A percentile compares a stretch with the other conserved stretches of the same genome.
phyloP scores from a whole-genome alignment of 75 land plant species.

The Ceratopteris richardii region DNA sequence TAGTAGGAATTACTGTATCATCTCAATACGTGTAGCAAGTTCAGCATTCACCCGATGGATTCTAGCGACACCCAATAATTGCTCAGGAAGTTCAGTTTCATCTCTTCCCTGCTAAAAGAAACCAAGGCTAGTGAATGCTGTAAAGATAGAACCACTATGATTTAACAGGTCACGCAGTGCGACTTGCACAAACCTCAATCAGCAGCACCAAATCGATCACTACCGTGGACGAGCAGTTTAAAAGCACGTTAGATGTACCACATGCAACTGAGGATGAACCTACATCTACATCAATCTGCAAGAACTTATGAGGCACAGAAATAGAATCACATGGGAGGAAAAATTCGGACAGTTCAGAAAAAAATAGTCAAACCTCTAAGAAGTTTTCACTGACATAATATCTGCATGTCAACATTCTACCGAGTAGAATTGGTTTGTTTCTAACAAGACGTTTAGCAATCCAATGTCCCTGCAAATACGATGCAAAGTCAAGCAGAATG shows the following conservation, averaged over 20 bases:
- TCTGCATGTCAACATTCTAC: conserved; percentile 24
- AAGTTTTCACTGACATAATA: conserved; percentile 25
- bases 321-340: too few relatives aligned
- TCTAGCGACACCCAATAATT: conserved; percentile 56
- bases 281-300: conserved; percentile 35
- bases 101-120: conserved; percentile 69
- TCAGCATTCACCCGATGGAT: conserved; percentile 56
- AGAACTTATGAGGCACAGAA: too few relatives aligned
- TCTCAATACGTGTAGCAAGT: conserved; percentile 36
- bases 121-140: too few relatives aligned
- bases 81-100: conserved; percentile 63
- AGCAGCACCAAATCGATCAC: conserved; percentile 34
- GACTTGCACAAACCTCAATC: conserved; percentile 22
- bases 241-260: conserved; percentile 22
- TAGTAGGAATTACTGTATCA: neutral
- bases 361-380: too few relatives aligned
- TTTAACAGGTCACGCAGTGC: too few relatives aligned
- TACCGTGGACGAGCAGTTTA: conserved; percentile 25
- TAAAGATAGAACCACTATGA: neutral
- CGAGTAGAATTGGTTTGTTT: conserved; percentile 31
- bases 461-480: conserved; percentile 41
- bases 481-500: too few relatives aligned
- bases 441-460: conserved; percentile 37
- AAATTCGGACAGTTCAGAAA: too few relatives aligned
- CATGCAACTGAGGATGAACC: conserved; percentile 39